A percentile compares a stretch with the other conserved stretches of the same genome.
phyloP scores from a whole-genome alignment of 306 rosid genomes.

The Macrotyloma uniflorum region DNA sequence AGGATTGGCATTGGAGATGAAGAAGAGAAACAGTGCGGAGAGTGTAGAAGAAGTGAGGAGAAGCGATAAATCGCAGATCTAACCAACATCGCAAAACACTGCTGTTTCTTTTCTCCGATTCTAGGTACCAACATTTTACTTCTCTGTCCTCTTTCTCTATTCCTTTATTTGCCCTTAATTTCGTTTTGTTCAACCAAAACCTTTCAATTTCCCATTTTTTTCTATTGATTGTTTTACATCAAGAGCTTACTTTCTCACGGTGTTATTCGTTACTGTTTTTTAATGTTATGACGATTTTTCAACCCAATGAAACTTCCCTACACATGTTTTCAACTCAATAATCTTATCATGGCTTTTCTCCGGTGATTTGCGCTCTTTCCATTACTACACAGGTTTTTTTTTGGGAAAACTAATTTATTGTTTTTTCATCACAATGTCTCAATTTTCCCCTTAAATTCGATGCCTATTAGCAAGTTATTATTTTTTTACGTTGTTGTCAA shows the following conservation, averaged over 20 bases:
- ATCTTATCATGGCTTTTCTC: neutral
- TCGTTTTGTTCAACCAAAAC: neutral
- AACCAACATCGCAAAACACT: neutral
- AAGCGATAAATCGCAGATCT: slow-evolving; percentile 39
- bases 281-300: neutral
- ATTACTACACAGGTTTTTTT: neutral
- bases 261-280: neutral
- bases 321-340: neutral
- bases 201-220: neutral
- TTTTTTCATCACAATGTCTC: neutral
- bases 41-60: neutral
- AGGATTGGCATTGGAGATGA: slow-evolving; percentile 5
- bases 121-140: neutral
- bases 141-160: neutral
- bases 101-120: neutral
- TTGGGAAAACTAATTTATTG: neutral
- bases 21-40: neutral
- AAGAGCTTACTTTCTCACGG: too few relatives aligned
- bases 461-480: neutral
- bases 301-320: neutral
- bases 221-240: neutral
- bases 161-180: neutral
- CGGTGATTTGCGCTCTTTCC: neutral
- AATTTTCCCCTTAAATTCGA: neutral
- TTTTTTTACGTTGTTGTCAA: neutral